Base-by-base conservation (phyloP, 345 rosid species). In the Noccaea caerulescens region DNA sequence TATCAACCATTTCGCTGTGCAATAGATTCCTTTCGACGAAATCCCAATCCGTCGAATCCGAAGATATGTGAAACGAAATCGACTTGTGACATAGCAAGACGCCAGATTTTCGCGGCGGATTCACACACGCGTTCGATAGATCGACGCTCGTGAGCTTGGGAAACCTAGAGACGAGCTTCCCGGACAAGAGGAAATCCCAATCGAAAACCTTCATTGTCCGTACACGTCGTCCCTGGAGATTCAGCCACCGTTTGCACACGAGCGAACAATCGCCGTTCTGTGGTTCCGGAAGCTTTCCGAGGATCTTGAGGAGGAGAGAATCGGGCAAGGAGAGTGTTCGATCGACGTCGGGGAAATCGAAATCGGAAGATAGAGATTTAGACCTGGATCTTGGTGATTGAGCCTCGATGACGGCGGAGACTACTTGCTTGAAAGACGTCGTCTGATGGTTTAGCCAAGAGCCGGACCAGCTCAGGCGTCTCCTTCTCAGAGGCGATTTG, bases 181-280 rank as follows among this genome's bases (percentile, higher is more conserved):
- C 95, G 3, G 96, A 94, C 53, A 69, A 72, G 44, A 91, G 77
- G 45, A 88, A 94, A 4, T 81, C 82, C 93, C 90, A 91, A 57
- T 89, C 91, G 20, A 65, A 66, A 10, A 94, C 73, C 71, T 76
- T 87, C 27, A 94, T 44, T 4, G 84, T 82, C 32, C 80, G 79
- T 0, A 83, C 77, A 3, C 93, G 81, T 4, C 90, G 90, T 37
- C 96, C 98, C 12, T 88, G 96, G 44, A 94, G 87, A 56, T 55
- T 56, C 49, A 88, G 42, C 99, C 99, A 94, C 30, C 99, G 90
- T 72, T 88, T 94, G 77, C 97, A 91, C 10, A 88, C 96, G 39
- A 88, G 89, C 0, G 82, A 83, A 8, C 81, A 80, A 27, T 82
- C 74, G 58, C 63, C 44, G 23, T 65, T 76, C 72, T 85, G 93